Evolutionary conservation across 805 yeast genomes (phyloP), one percentile per base, ranked within the genome.

Genomic region (Ogataea nonfermentans): DNA sequence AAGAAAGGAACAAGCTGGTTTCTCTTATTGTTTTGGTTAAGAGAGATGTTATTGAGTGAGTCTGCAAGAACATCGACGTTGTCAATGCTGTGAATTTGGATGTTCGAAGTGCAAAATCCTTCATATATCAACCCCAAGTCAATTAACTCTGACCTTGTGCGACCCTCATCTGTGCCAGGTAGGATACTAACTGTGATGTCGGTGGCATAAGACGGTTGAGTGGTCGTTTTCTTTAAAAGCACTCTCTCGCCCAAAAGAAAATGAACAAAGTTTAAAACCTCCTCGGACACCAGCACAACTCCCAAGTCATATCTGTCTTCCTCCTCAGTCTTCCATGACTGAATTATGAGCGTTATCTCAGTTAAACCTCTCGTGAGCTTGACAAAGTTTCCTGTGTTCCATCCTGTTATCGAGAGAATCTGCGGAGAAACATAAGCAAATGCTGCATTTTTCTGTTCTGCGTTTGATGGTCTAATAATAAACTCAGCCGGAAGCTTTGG

Each of bases 121-220:
- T 88, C 81, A 53, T 75, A 74, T 1, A 84, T 46, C 7, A 85
- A 54, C 0, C 90, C 89, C 22, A 73, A 63, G 17, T 80, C 81
- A 33, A 68, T 63, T 8, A 81, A 47, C 1, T 68, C 44, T 27
- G 72, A 70, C 35, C 65, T 73, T 8, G 78, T 49, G 0, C 59
- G 36, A 28, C 66, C 62, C 33, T 59, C 58, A 2, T 61, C 46
- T 1, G 25, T 24, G 11, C 25, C 26, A 3, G 35, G 29, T 12
- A 24, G 23, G n/a, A 29, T 13, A 8, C 42, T 44, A 9, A 52
- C 46, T 1, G 32, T 40, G 45, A 33, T 52, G 35, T 6, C 46
- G 47, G 46, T 39, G 0, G 62, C 62, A 46, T 60, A 59, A n/a
- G 49, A 61, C 3, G 89, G 87, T 41, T 77, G 84, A 2, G 58